phyloP scores from a whole-genome alignment of 228 moss, liverwort and hornwort genomes.

The Sphagnum magellanicum region DNA sequence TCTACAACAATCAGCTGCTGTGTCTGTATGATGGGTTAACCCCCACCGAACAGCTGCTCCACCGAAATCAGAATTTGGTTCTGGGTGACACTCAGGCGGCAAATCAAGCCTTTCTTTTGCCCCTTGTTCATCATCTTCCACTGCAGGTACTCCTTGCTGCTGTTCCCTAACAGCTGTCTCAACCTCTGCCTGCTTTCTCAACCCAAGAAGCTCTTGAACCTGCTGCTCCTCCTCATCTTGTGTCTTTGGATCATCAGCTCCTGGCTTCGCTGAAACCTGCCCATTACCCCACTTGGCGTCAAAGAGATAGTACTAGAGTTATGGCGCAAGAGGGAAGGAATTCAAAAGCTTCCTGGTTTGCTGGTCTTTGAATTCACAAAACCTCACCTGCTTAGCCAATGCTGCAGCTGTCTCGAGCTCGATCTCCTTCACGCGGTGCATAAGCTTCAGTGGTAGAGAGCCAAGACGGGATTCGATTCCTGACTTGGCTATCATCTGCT shows the following conservation, averaged over 20 bases:
- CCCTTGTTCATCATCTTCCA: constrained; percentile 20
- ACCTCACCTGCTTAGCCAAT: too few relatives aligned
- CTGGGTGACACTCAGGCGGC: constrained; percentile 39
- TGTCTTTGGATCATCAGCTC: constrained; percentile 2
- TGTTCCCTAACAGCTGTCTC: constrained; percentile 1
- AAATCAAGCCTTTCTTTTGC: constrained; percentile 20
- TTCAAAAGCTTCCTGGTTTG: too few relatives aligned
- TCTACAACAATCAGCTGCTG: constrained; percentile 28
- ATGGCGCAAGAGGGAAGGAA: too few relatives aligned
- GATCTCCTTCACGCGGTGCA: constrained; percentile 39
- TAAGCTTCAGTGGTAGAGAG: constrained; percentile 22
- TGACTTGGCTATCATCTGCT: constrained; percentile 13
- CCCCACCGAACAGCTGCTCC: constrained; percentile 36
- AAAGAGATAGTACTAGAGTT: too few relatives aligned
- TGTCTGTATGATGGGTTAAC: constrained; percentile 19
- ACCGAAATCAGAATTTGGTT: constrained; percentile 27
- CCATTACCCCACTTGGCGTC: too few relatives aligned
- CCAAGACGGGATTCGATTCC: constrained; percentile 31
- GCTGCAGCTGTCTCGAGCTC: constrained; percentile 22
- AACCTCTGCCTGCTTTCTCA: constrained; percentile 12
- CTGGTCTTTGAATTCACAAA: too few relatives aligned
- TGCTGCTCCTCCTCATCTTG: constrained; percentile 22
- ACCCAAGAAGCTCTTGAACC: not conserved
- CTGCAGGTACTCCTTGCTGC: constrained; percentile 15
- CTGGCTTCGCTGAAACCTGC: constrained; percentile 4